These are phyloP conservation scores for Paramecium pentaurelia DNA, from an alignment of 73 alveolate species.

Conservation along the genomic window DNA sequence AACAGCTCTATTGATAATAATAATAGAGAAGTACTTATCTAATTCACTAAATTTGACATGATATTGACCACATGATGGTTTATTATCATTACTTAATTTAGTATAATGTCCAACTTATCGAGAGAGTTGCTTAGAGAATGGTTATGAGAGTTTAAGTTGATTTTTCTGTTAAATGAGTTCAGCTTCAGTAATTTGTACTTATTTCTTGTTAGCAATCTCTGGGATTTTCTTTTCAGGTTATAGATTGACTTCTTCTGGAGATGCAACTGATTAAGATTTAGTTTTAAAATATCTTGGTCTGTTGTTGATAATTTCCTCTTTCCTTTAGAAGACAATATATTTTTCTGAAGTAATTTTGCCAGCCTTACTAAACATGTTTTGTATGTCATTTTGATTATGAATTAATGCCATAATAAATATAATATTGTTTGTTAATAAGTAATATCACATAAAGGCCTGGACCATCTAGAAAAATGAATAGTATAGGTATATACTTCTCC, in stretches of 20 bases:
- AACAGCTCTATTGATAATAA: not conserved
- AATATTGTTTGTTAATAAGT: not conserved
- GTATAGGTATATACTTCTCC: not conserved
- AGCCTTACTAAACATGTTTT: slow-evolving; percentile 58
- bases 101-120: slow-evolving; percentile 5
- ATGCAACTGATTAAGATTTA: not conserved
- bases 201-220: not conserved
- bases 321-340: slow-evolving; percentile 52
- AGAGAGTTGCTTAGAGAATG: slow-evolving; percentile 20
- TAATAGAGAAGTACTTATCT: slow-evolving; percentile 2
- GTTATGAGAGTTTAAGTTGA: not conserved
- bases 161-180: not conserved
- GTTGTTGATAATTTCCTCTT: slow-evolving; percentile 45
- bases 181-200: not conserved
- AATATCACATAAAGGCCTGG: slow-evolving; percentile 47
- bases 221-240: not conserved
- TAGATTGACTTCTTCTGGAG: not conserved
- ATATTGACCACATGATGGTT: slow-evolving; percentile 52
- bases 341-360: slow-evolving; percentile 61
- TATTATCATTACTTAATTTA: not conserved
- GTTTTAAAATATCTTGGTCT: slow-evolving; percentile 13
- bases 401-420: not conserved
- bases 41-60: slow-evolving; percentile 53
- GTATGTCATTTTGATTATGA: slow-evolving; percentile 29
- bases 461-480: not conserved